Evolutionary conservation across 1,284 basidiomycete genomes (phyloP).

Genomic region (Trametes pubescens): DNA sequence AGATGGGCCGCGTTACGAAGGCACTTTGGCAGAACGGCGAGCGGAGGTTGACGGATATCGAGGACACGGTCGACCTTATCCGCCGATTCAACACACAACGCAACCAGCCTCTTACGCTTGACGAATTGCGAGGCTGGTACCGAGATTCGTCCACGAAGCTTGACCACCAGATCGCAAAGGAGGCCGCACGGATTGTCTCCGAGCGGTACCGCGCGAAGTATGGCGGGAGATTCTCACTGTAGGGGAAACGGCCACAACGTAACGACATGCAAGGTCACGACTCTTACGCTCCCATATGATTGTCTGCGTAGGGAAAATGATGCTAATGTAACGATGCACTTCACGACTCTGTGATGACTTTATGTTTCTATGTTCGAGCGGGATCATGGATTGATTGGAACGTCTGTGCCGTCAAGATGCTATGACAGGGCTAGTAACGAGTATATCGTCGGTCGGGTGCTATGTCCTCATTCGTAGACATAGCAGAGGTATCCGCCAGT

Average conservation of each 20-base stretch:
- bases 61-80: neutral
- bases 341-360: too few relatives aligned
- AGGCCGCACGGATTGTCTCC: neutral
- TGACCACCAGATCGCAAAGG: neutral
- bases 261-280: neutral
- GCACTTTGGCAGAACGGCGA: neutral
- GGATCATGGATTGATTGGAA: too few relatives aligned
- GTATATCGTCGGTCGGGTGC: too few relatives aligned
- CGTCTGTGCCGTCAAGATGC: too few relatives aligned
- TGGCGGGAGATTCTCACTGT: neutral
- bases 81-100: neutral
- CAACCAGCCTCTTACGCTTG: neutral
- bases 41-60: neutral
- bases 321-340: too few relatives aligned
- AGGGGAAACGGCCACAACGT: neutral
- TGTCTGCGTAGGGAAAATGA: too few relatives aligned
- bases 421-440: too few relatives aligned
- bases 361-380: too few relatives aligned
- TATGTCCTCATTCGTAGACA: constrained; percentile 40
- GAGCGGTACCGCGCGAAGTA: neutral
- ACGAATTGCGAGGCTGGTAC: neutral
- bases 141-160: neutral
- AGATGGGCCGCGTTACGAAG: neutral
- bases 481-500: constrained; percentile 47
- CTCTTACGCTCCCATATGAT: neutral